Evolutionary conservation across 2,329 filamentous ascomycete species (phyloP), one percentile per base, ranked within the genome.

Genomic region (Paracoccidioides lutzii): DNA sequence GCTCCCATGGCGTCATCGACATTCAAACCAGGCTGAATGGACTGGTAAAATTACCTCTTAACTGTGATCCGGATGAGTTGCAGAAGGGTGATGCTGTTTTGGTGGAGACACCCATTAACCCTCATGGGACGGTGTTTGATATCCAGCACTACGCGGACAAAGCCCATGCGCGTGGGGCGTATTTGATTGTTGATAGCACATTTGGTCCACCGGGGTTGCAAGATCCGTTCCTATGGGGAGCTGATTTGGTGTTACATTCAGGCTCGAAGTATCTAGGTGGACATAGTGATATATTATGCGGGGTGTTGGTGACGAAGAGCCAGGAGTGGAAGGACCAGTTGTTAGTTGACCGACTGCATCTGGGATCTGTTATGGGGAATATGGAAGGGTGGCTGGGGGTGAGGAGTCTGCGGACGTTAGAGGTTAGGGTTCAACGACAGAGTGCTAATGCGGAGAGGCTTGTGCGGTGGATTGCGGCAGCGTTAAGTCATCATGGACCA

Each of bases 201-300:
- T 96, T 98, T 71, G 93, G 83, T 3, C 93, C 93, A 43, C 93
- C 93, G 37, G 88, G 88, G 33, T 75, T 98, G 57, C 85, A 89
- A 68, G 87, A 96, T 64, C 90, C 93, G 0, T 93, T 97, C 64
- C 67, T 70, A 33, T 85, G 80, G 68, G 91, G 89, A 49, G 89
- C 86, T 33, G 91, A 97, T 71, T 72, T 90, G 0, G 81, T 95
- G 38, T 87, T 97, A 88, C 93, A 98, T 72, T 86, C 81, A 53
- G 93, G 90, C 3, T 95, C 90, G 15, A 98, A 97, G 77, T 98
- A 97, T 72, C 82, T 98, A 62, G 93, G 93, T 22, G 93, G 93
- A 0, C 93, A 98, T 73, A 91, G 85, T 61, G 93, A 98, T 72
- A 79, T 97, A 78, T 81, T 97, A 5, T 94, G 88, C 66, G 93